These are phyloP conservation scores for Alternaria panax DNA, from an alignment of 2,329 filamentous ascomycete species.

Conservation along the genomic window DNA sequence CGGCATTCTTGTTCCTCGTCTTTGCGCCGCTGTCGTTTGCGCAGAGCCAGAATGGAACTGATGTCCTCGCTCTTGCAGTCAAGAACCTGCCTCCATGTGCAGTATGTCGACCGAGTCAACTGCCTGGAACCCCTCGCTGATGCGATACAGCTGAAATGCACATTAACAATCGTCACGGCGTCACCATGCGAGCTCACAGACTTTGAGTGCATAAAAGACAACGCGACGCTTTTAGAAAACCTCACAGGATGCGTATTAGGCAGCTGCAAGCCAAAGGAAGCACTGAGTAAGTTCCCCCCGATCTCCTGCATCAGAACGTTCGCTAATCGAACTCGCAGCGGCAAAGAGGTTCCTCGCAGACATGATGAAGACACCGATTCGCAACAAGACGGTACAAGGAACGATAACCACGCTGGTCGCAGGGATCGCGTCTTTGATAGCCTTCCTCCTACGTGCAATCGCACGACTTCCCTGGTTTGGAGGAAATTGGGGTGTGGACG, in stretches of 20 bases:
- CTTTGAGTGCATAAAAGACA: slow-evolving; percentile 32
- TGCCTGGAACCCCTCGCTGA: background rate
- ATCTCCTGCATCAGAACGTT: background rate
- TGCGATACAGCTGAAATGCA: slow-evolving; percentile 29
- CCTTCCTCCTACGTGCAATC: slow-evolving; percentile 42
- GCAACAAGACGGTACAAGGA: slow-evolving; percentile 48
- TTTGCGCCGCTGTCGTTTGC: slow-evolving; percentile 11
- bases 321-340: slow-evolving; percentile 15
- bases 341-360: slow-evolving; percentile 48
- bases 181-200: slow-evolving; percentile 37
- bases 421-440: slow-evolving; percentile 44
- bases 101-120: slow-evolving; percentile 1
- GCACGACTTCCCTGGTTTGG: slow-evolving; percentile 47
- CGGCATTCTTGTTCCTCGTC: background rate
- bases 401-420: slow-evolving; percentile 45
- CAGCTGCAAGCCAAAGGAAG: slow-evolving; percentile 34
- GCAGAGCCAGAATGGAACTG: slow-evolving; percentile 14
- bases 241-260: slow-evolving; percentile 31
- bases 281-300: slow-evolving; percentile 31
- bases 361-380: slow-evolving; percentile 44
- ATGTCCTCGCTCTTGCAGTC: slow-evolving; percentile 13
- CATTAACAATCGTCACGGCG: slow-evolving; percentile 24
- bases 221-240: slow-evolving; percentile 22
- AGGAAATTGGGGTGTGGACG: slow-evolving; percentile 50
- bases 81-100: slow-evolving; percentile 20